phyloP scores from a whole-genome alignment of 371 early-diverging fungal species.

The Lichtheimia ramosa region DNA sequence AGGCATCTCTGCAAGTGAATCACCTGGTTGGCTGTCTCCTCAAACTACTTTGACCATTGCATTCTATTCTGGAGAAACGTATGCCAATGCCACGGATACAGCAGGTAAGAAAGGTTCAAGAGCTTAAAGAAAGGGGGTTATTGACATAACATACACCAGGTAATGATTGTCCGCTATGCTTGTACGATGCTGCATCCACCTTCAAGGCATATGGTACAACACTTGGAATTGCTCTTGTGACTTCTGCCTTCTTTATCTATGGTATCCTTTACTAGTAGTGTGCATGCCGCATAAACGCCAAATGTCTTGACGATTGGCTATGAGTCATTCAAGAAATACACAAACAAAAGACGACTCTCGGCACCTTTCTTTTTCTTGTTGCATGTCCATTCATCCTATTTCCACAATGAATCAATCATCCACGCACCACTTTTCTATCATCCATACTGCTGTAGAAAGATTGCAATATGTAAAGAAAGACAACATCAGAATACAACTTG shows the following conservation, averaged over 20 bases:
- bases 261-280: constrained; percentile 16
- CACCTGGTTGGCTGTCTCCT: constrained; percentile 46
- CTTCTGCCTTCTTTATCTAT: constrained; percentile 38
- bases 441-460: background rate
- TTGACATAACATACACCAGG: constrained; percentile 14
- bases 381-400: background rate
- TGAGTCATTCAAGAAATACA: constrained; percentile 7
- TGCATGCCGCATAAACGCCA: background rate
- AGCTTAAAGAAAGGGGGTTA: background rate
- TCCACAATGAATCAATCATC: background rate
- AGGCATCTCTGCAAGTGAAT: constrained; percentile 30
- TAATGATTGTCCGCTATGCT: constrained; percentile 41
- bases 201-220: constrained; percentile 23
- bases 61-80: constrained; percentile 36
- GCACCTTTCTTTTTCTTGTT: background rate
- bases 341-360: background rate
- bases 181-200: constrained; percentile 38
- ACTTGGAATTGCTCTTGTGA: constrained; percentile 35
- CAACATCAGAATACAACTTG: too few relatives aligned
- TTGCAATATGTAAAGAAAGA: too few relatives aligned
- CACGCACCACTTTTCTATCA: background rate
- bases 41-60: constrained; percentile 35
- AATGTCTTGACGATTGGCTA: background rate
- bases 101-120: constrained; percentile 5
- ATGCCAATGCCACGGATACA: constrained; percentile 11